Base-by-base conservation (phyloP, 2,329 filamentous ascomycete species). In the Cryoendolithus antarcticus region DNA sequence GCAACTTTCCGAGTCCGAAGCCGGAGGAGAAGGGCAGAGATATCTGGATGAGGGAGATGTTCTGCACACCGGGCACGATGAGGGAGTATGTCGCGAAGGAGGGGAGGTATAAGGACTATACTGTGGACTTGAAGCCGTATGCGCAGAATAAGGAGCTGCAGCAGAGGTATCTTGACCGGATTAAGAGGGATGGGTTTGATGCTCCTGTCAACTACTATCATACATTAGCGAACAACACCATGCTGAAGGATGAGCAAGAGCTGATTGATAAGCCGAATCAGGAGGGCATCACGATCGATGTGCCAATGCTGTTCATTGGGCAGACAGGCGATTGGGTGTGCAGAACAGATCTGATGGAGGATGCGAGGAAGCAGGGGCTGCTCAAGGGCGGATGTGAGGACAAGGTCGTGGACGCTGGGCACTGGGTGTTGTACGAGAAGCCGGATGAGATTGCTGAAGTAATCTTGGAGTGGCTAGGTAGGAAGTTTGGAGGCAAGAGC, bases 141-240 rank as follows among this genome's bases (percentile, higher is more conserved):
- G 62, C 59, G 5, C 35, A 35, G 30, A 49, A 57, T 5, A 36
- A 47, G 0, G 42, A 47, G 19, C 54, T 60, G 43, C 52, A 51
- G 40, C 52, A 59, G 35, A 41, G 45, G 1, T 64, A 60, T 44
- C 42, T 64, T 6, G 47, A 57, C 10, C 55, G 56, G 10, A 56
- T 64, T 48, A 39, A 35, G 4, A 49, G 50, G 8, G 60, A 58
- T 31, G 57, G 61, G 0, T 57, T 63, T 28, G 56, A 51, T 19
- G 56, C 45, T 1, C 56, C 62, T 4, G 47, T 62, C 40, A 55
- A 57, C 42, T 65, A 59, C 50, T 66, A 66, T 42, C 50, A 54
- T 34, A 19, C 15, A 19, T 19, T 56, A 32, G 48, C 45, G 33
- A 43, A 52, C 6, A 54, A 55, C 35, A 49, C 50, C 2, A 54